Base-by-base conservation (phyloP, 2,329 filamentous ascomycete genomes). In the Hyphodiscus sp. region DNA sequence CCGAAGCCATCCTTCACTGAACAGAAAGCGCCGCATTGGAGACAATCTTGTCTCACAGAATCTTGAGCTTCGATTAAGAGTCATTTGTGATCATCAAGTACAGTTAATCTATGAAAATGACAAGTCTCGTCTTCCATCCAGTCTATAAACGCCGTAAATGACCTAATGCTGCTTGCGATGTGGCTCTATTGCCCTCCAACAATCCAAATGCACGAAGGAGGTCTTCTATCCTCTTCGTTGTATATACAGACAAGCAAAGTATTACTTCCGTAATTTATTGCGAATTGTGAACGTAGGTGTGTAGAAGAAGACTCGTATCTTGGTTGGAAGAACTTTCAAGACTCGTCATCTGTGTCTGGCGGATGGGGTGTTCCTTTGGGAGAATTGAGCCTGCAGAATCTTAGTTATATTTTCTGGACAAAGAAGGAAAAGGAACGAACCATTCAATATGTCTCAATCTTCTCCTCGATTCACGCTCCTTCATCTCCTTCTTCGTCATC, bases 401-500 rank as follows among this genome's bases (percentile, higher is more conserved):
- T 19, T 49, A 49, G 45, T 54, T 43, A 58, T 46, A 18, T 58
- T 56, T 56, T 51, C 26, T 47, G 33, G 23, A 50, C 92, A 64
- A 95, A 47, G 45, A 18, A 2, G 76, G 16, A 38, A 30, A 41
- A 15, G 26, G 7, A 49, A 59, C 65, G 15, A 50, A 66, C 87
- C 87, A 88, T 69, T 86, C 80, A 63, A 88, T 86, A 73, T 99
- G 91, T 65, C 94, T 83, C 72, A 97, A 76, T 63, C 94, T 81
- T 62, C 92, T 82, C 60, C 95, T 81, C 44, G 87, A 87, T 73
- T 97, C 92, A 19, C 87, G 80, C 71, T 99, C 94, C 81, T 99
- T 99, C 69, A 91, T 64, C 72, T 99, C 91, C 74, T 91, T 91
- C 77, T 95, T 89, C 53, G 94, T 99, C 82, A 94, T 82, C 89